These are phyloP conservation scores for Acacia concinna DNA, from an alignment of 331 rosid species.

Conservation along the genomic window DNA sequence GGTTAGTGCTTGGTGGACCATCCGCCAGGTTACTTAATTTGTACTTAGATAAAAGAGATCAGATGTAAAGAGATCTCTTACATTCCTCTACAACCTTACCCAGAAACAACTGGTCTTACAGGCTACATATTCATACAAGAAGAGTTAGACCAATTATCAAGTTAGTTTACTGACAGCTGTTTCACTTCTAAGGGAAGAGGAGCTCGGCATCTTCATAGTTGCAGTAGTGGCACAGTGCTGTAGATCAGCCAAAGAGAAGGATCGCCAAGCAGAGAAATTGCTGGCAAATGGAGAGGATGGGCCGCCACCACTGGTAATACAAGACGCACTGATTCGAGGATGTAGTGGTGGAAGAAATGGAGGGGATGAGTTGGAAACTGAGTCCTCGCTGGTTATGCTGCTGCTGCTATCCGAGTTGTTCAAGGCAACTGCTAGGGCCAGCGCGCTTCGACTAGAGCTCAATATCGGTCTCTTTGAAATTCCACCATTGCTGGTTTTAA, in stretches of 20 bases:
- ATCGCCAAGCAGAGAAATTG: slow-evolving; percentile 39
- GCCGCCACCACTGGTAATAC: slow-evolving; percentile 33
- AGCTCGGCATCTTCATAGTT: slow-evolving; percentile 31
- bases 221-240: slow-evolving; percentile 57
- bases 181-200: slow-evolving; percentile 42
- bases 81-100: not conserved
- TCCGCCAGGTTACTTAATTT: not conserved
- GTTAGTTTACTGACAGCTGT: slow-evolving; percentile 29
- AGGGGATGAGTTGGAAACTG: slow-evolving; percentile 41
- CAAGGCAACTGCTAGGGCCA: slow-evolving; percentile 61
- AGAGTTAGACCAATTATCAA: not conserved
- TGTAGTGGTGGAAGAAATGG: slow-evolving; percentile 55
- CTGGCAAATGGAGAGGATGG: slow-evolving; percentile 41
- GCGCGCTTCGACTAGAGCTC: slow-evolving; percentile 48
- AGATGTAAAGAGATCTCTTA: not conserved
- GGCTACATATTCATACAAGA: not conserved
- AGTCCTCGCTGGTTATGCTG: slow-evolving; percentile 62
- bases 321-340: slow-evolving; percentile 34
- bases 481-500: slow-evolving; percentile 51
- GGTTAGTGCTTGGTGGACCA: slow-evolving; percentile 4
- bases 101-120: not conserved
- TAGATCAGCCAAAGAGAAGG: slow-evolving; percentile 66
- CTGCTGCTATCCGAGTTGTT: slow-evolving; percentile 58
- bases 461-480: slow-evolving; percentile 58
- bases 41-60: not conserved